Evolutionary conservation across 208 protist genomes (phyloP), one percentile per base, ranked within the genome.

Genomic region (Trypanosoma theileri): DNA sequence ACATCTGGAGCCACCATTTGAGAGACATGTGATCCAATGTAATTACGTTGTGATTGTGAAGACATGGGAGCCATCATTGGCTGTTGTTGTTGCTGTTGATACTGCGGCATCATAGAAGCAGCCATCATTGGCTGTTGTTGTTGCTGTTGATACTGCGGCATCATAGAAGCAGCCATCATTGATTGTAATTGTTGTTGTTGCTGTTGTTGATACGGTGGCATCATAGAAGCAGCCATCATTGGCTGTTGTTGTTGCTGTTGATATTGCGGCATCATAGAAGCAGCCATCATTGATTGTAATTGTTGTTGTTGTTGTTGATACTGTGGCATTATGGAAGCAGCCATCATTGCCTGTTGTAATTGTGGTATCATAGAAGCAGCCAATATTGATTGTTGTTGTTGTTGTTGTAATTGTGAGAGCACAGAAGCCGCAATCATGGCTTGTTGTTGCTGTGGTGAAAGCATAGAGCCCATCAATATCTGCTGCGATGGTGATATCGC

Each of bases 181-280:
- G 35, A 26, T 48, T 61, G 56, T 24, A 48, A 35, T 13, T 61
- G 40, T 26, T 61, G 28, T 19, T 61, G 28, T 48, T 61, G 44
- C 4, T 48, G 16, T 48, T 48, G 44, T 48, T 48, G 44, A 14
- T 48, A 9, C 11, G 2, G 44, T 35, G 28, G 28, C 6, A 48
- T 48, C 16, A 48, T 48, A 35, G 44, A 48, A 14, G 16, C 16
- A 14, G 44, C 10, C 11, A n/a, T 48, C 16, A 17, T 48, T 48
- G 44, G 11, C 11, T 48, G 28, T 14, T 48, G 44, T 14, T 48
- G 16, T 48, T 48, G 44, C 1, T 17, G 2, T 45, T 60, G 56
- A 10, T 60, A 28, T 35, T 61, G 56, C 7, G 28, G 56, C 6
- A 13, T 11, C 35, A 61, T 48, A 41, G 56, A 61, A n/a, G 26